Base-by-base conservation (phyloP, 1,139 yeast genomes). In the Taiozyma sp. region DNA sequence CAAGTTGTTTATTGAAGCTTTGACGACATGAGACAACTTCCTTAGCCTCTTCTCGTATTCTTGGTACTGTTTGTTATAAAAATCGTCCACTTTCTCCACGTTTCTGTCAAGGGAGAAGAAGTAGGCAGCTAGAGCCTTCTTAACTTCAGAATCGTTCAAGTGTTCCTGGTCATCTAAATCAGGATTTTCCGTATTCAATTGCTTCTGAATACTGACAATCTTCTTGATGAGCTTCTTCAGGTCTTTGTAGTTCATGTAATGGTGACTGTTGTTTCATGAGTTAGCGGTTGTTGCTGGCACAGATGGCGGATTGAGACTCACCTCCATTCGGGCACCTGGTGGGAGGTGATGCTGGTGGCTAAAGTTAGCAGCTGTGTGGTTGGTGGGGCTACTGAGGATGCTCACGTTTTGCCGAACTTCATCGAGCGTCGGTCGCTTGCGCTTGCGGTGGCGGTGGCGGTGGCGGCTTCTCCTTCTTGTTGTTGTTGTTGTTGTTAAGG, bases 261-360 rank as follows among this genome's bases (percentile, higher is more conserved):
- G 80, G 46, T 75, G 74, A 22, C 51, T 40, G 28, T 51, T 79
- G 8, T 65, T 19, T 4, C 5, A 12, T 22, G 46, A 24, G 27
- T 34, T 43, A 70, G 22, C 64, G 28, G n/a, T 27, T 24, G 27
- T 24, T 24, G 8, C 4, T 24, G 27, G 27, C 27, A 24, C 6
- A 6, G 8, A 24, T 24, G 27, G 8, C 8, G 27, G 27, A 24
- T 4, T 19, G 67, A 9, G 8, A 39, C 42, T 39, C n/a, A 39
- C 67, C 73, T 75, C 97, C 98, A 92, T 70, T 91, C 97, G 9
- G 97, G 97, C 54, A 92, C 89, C 73, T 90, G 96, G 68, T 92
- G 96, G 51, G 88, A 75, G 41, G 84, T 70, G 59, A 89, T 73
- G 7, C 42, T 39, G 8, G 4, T 8, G 27, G 14, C 19, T 19